These are phyloP conservation scores for Pseudogymnoascus sp. DNA, from an alignment of 2,329 filamentous ascomycete species.

Conservation along the genomic window DNA sequence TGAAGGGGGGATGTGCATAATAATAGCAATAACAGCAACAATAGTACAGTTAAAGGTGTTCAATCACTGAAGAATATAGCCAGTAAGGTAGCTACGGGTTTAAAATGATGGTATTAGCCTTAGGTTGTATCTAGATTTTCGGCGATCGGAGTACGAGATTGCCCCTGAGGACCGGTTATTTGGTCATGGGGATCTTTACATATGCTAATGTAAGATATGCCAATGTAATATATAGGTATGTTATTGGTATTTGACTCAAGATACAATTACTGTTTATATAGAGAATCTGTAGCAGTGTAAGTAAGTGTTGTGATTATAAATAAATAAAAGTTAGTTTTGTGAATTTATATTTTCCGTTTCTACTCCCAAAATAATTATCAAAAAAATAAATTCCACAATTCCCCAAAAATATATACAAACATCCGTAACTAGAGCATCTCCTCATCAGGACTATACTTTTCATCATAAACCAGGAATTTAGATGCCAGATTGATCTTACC, in stretches of 20 bases:
- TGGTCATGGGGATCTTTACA: not conserved
- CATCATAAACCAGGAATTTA: not conserved
- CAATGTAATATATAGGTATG: too few relatives aligned
- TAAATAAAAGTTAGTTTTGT: not conserved
- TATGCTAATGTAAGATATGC: not conserved
- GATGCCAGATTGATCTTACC: not conserved
- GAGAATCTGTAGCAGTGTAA: too few relatives aligned
- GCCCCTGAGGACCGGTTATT: not conserved
- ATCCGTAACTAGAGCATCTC: not conserved
- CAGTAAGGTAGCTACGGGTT: too few relatives aligned
- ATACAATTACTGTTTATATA: not conserved
- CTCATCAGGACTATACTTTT: not conserved
- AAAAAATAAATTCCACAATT: not conserved
- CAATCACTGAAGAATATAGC: too few relatives aligned
- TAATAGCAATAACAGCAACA: too few relatives aligned
- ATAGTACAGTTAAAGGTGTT: too few relatives aligned
- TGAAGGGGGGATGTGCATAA: too few relatives aligned
- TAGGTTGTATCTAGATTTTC: too few relatives aligned
- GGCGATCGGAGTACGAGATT: not conserved
- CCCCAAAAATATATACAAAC: not conserved
- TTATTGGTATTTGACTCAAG: not conserved
- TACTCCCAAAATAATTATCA: not conserved
- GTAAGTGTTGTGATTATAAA: too few relatives aligned
- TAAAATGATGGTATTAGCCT: too few relatives aligned
- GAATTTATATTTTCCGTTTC: not conserved